A percentile compares a stretch with the other conserved stretches of the same genome.
Evolutionary conservation across 139 green algal genomes (phyloP).

Genomic region (Pleodorina starrii): DNA sequence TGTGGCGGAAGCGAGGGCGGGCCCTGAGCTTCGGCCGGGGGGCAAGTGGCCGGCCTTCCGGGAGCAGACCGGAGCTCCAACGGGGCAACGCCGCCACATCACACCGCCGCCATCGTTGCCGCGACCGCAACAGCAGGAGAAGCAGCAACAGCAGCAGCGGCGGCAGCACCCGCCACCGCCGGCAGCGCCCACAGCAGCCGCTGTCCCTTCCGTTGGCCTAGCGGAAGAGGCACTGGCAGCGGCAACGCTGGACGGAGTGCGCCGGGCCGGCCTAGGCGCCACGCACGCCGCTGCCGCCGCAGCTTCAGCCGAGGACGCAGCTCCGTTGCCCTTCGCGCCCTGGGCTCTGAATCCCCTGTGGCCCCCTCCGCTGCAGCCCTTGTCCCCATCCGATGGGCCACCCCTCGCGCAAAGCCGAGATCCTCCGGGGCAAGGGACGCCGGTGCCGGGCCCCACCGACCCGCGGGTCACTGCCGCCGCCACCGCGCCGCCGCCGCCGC

Average conservation of each 20-base stretch:
- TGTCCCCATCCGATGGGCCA: no score
- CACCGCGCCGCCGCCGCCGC: not conserved
- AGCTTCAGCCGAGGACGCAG: not conserved
- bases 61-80: no score
- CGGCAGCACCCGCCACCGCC: not conserved
- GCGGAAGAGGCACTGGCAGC: not conserved
- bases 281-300: not conserved
- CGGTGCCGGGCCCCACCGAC: not conserved
- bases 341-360: not conserved
- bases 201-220: not conserved
- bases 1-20: not conserved
- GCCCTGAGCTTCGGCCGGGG: no score
- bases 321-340: not conserved
- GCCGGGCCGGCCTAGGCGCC: not conserved
- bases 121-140: not conserved
- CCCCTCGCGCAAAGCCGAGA: no score
- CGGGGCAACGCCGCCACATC: not conserved
- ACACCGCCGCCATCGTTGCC: not conserved
- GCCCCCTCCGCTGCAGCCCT: no score
- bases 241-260: not conserved
- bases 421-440: not conserved
- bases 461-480: not conserved
- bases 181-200: no score
- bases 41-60: no score
- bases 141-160: not conserved